Evolutionary conservation across 2,329 filamentous ascomycete genomes (phyloP).

Genomic region (Fusarium sp.): DNA sequence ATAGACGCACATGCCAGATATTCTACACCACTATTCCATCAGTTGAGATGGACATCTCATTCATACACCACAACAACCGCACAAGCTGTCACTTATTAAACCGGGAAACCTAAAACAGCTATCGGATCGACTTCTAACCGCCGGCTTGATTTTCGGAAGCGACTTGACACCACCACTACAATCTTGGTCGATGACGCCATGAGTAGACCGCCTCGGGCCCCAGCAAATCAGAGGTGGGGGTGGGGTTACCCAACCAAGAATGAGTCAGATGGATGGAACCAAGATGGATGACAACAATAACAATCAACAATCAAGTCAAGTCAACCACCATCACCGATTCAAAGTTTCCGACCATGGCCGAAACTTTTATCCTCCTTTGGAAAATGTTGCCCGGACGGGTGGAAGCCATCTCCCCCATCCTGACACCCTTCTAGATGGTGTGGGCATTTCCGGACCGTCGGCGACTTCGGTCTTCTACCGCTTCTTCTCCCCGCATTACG

Average conservation of each 20-base stretch:
- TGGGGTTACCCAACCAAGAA: slow-evolving; percentile 29
- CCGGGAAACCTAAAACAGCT: slow-evolving; percentile 25
- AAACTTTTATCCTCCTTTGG: neutral
- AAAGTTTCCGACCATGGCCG: slow-evolving; percentile 40
- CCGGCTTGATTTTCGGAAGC: slow-evolving; percentile 26
- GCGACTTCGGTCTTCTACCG: slow-evolving; percentile 29
- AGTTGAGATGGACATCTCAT: slow-evolving; percentile 25
- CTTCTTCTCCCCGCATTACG: slow-evolving; percentile 30
- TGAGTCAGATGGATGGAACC: slow-evolving; percentile 31
- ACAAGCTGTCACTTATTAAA: slow-evolving; percentile 24
- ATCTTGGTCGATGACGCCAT: slow-evolving; percentile 42
- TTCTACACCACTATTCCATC: slow-evolving; percentile 39
- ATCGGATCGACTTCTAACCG: slow-evolving; percentile 31
- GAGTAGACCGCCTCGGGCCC: slow-evolving; percentile 22
- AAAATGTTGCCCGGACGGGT: slow-evolving; percentile 19
- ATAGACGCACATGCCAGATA: slow-evolving; percentile 42
- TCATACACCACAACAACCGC: slow-evolving; percentile 16
- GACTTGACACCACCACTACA: slow-evolving; percentile 19
- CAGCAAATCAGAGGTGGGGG: slow-evolving; percentile 34
- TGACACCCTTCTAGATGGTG: slow-evolving; percentile 14
- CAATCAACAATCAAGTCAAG: slow-evolving; percentile 32
- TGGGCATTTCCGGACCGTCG: slow-evolving; percentile 26
- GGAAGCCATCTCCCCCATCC: slow-evolving; percentile 25
- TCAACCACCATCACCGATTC: slow-evolving; percentile 24
- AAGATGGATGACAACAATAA: slow-evolving; percentile 39